Base-by-base conservation (phyloP, 495 filamentous ascomycete genomes). In the Oidiodendron maius region DNA sequence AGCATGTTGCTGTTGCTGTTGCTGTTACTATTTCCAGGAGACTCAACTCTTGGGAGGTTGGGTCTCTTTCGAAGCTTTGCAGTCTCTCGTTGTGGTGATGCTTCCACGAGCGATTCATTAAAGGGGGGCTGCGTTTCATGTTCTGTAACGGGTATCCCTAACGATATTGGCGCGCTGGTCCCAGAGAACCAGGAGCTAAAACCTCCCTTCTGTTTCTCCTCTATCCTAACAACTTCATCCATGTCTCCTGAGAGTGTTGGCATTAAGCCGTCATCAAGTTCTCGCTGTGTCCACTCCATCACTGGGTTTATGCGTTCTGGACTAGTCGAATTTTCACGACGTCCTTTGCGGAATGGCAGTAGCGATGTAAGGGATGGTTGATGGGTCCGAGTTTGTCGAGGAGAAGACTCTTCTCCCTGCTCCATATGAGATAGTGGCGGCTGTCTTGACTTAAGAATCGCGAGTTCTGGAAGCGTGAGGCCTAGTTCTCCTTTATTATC, bases 161-260 rank as follows among this genome's bases (percentile, higher is more conserved):
- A 52, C 16, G 65, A 66, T 26, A 75, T 67, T 16, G 70, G 66
- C 21, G 75, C 66, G 6, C 72, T 74, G 32, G 70, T 68, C 13
- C 76, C 75, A 40, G 71, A 66, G 46, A 80, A 80, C 73, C 75
- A 76, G 34, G 64, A 68, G 24, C 67, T 67, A 36, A 79, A 43
- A 60, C 53, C 68, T 55, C 23, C 67, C 63, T 53, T 70, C 65
- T 30, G 70, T 42, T 52, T 60, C 63, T 72, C 55, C 30, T 48
- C 51, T 15, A 57, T 32, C n/a, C 54, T 52, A 11, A 55, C 53
- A 6, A 51, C 12, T 13, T 51, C 54, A 18, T 55, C 51, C 18
- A 25, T 36, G 41, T 61, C 58, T 11, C 58, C 58, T 9, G 58
- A 57, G 6, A 61, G 36, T 1, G 58, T 57, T 45, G 58, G 54